Evolutionary conservation across 805 yeast genomes (phyloP), one percentile per base, ranked within the genome.

Genomic region (Kuraishia borneana): DNA sequence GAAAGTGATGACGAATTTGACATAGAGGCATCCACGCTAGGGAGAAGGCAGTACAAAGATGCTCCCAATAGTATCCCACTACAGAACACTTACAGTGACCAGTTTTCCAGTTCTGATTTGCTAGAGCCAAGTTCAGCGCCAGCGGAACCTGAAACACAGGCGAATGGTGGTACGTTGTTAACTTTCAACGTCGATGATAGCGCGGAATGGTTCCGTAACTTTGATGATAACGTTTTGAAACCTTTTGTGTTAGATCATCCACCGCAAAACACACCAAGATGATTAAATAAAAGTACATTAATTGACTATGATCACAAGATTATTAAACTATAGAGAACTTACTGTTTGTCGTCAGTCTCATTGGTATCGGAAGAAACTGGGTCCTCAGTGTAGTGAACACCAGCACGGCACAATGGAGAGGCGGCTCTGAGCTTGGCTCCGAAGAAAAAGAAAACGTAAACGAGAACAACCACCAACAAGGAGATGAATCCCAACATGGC

Each of bases 1-100:
- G 88, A 77, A 26, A 75, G 85, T 33, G 98, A 92, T 56, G 97
- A 92, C 49, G 33, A 92, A 53, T 89, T 89, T 53, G 96, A 89
- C 50, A 80, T 87, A 32, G 96, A 88, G 56, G 82, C 83, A 26
- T 12, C 10, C 14, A 18, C 16, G 6, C 23, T 18, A 25, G 17
- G 20, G n/a, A 10, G 18, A 7, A 10, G 19, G n/a, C 6, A 17
- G 26, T 25, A 17, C 30, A 26, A 22, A n/a, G 36, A 33, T 33
- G 25, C 26, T 9, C 31, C 30, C 7, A 12, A 7, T 7, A 13
- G 17, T 23, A 42, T 38, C 29, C 45, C 44, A 33, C 36, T 39
- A 42, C 38, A 42, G 13, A 34, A 45, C 1, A 36, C 46, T 18
- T 36, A 39, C 18, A 35, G 37, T 9, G 40, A 39, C 27, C 6